Evolutionary conservation across 805 yeast species (phyloP), one percentile per base, ranked within the genome.

Genomic region (Wickerhamiella slavikovae): DNA sequence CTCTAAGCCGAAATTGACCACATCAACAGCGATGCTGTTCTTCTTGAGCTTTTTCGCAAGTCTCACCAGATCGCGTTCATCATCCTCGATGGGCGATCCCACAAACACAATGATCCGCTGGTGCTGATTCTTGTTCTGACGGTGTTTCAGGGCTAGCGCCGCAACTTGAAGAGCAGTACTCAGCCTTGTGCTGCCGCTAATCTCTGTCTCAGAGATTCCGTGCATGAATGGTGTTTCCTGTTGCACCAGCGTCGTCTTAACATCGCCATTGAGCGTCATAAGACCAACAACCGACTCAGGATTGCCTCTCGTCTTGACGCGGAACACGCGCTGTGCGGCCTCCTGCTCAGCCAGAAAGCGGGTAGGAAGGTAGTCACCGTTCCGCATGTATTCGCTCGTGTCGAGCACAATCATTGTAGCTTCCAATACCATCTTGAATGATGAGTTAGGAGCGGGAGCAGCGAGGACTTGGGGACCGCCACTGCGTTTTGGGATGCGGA

Each of bases 371-470:
- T 73, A 89, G 52, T 89, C 98, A 19, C 96, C 98, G 49, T 89
- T 89, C 45, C 98, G 66, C 68, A 83, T 77, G 53, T 64, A 85
- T 57, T 89, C 98, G 30, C 94, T 80, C 62, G 82, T 85, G 60
- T 89, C 99, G 47, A 89, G 56, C 60, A 82, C 79, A 38, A 89
- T 67, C 76, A 89, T 83, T 11, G 94, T 77, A 38, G 96, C 96
- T 57, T 89, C 98, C 45, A 83, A 66, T 38, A 75, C 94, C 95
- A 82, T 82, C 27, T 26, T 28, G 26, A 6, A 14, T 10, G 14
- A 14, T 24, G 26, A n/a, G n/a, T n/a, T n/a, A n/a, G n/a, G n/a
- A n/a, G n/a, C n/a, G n/a, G n/a, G n/a, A n/a, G n/a, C n/a, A n/a
- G n/a, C n/a, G n/a, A n/a, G n/a, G n/a, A n/a, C n/a, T n/a, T n/a